Evolutionary conservation across 2,329 filamentous ascomycete species (phyloP).

Genomic region (Tetracladium maxilliforme): DNA sequence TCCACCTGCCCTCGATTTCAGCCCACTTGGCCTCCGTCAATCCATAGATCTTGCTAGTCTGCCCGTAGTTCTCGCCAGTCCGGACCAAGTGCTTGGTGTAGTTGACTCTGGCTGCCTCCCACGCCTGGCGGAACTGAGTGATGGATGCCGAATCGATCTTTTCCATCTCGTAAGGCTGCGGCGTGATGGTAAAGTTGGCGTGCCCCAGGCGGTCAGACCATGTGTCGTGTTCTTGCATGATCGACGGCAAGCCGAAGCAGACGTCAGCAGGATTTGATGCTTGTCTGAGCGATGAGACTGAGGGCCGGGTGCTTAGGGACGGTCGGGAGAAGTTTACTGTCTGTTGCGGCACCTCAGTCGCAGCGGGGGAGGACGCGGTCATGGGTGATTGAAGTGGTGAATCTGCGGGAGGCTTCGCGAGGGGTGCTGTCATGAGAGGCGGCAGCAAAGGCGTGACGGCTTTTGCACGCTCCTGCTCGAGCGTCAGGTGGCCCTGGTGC

Average conservation of each 20-base stretch:
- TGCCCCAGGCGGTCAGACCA: constrained; percentile 82
- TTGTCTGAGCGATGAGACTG: constrained; percentile 65
- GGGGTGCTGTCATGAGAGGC: constrained; percentile 66
- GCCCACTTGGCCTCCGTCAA: constrained; percentile 85
- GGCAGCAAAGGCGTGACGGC: constrained; percentile 81
- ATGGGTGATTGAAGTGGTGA: constrained; percentile 69
- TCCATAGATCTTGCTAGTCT: constrained; percentile 76
- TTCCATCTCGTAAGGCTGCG: constrained; percentile 63
- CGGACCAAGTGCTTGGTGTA: constrained; percentile 82
- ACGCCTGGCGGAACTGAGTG: constrained; percentile 54
- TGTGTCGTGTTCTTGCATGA: constrained; percentile 56
- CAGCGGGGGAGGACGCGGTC: too few relatives aligned
- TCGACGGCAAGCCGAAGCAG: constrained; percentile 54
- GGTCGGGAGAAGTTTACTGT: too few relatives aligned
- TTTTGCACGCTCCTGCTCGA: too few relatives aligned
- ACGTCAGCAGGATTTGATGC: too few relatives aligned
- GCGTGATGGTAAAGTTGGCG: constrained; percentile 81
- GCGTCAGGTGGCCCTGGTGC: constrained; percentile 40
- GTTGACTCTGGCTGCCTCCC: constrained; percentile 71
- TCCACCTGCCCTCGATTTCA: constrained; percentile 64
- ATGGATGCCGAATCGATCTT: constrained; percentile 39
- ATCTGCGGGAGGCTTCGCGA: too few relatives aligned
- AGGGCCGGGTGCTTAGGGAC: constrained; percentile 63
- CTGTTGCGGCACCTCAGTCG: too few relatives aligned
- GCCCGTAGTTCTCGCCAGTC: constrained; percentile 79